Evolutionary conservation across 2,329 filamentous ascomycete species (phyloP).

Genomic region (Metarhizium guizhouense): DNA sequence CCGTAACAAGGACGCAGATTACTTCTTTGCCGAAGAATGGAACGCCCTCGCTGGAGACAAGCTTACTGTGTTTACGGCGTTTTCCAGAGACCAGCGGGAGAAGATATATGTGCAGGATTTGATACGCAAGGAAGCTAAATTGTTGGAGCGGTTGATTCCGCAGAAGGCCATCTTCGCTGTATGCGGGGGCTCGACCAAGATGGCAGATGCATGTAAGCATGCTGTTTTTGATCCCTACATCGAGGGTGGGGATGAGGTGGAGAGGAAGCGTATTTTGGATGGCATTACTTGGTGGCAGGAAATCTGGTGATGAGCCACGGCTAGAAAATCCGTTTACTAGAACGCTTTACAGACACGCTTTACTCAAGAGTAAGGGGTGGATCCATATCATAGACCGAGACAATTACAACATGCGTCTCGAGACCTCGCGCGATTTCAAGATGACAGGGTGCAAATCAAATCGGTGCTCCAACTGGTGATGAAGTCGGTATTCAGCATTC

Average conservation of each 20-base stretch:
- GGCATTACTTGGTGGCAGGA: constrained; percentile 45
- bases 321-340: too few relatives aligned
- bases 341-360: too few relatives aligned
- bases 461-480: not conserved
- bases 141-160: constrained; percentile 24
- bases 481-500: not conserved
- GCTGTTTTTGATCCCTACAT: constrained; percentile 43
- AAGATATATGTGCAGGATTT: constrained; percentile 51
- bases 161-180: constrained; percentile 39
- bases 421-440: too few relatives aligned
- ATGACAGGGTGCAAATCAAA: not conserved
- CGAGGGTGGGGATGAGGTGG: constrained; percentile 25
- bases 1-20: constrained; percentile 66
- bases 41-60: constrained; percentile 11
- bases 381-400: too few relatives aligned
- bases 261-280: constrained; percentile 28
- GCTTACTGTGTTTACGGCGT: constrained; percentile 33
- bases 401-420: too few relatives aligned
- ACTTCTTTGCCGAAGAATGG: constrained; percentile 78
- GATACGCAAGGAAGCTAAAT: constrained; percentile 32
- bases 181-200: constrained; percentile 49
- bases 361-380: too few relatives aligned
- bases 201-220: constrained; percentile 45
- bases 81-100: constrained; percentile 36
- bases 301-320: constrained; percentile 37